phyloP scores from a whole-genome alignment of 2,329 filamentous ascomycete genomes.

The Tolypocladium ovalisporum region DNA sequence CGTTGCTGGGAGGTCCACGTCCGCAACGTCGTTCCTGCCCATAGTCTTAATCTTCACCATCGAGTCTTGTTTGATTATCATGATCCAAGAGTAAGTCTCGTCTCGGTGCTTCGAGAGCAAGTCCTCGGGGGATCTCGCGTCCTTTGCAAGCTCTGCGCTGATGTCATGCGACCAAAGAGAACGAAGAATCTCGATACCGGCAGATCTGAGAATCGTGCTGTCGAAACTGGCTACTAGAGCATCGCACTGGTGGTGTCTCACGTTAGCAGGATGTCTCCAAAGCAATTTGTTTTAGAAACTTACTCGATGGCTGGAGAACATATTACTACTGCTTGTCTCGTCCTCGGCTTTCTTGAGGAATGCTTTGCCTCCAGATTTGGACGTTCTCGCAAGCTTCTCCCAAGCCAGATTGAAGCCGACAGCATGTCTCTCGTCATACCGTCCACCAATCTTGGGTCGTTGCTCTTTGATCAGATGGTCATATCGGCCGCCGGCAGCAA shows the following conservation, averaged over 20 bases:
- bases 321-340: conserved; percentile 43
- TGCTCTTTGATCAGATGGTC: conserved; percentile 82
- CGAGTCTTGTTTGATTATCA: conserved; percentile 72
- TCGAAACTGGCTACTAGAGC: conserved; percentile 87
- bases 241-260: conserved; percentile 52
- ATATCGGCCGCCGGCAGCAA: conserved; percentile 89
- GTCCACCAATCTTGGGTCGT: conserved; percentile 54
- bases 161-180: conserved; percentile 76
- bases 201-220: conserved; percentile 59
- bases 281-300: conserved; percentile 18
- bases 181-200: conserved; percentile 66
- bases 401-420: conserved; percentile 89
- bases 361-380: conserved; percentile 40
- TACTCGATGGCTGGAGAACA: conserved; percentile 55
- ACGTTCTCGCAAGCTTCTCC: conserved; percentile 65
- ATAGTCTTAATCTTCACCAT: conserved; percentile 72
- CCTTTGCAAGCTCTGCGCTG: conserved; percentile 76
- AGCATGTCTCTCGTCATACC: conserved; percentile 60
- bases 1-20: conserved; percentile 62
- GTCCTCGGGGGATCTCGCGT: conserved; percentile 70
- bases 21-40: conserved; percentile 60
- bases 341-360: conserved; percentile 63
- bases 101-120: conserved; percentile 66
- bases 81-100: conserved; percentile 73
- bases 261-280: background rate